Conservation (phyloP, 208 protist species). For the Crithidia sp. region DNA sequence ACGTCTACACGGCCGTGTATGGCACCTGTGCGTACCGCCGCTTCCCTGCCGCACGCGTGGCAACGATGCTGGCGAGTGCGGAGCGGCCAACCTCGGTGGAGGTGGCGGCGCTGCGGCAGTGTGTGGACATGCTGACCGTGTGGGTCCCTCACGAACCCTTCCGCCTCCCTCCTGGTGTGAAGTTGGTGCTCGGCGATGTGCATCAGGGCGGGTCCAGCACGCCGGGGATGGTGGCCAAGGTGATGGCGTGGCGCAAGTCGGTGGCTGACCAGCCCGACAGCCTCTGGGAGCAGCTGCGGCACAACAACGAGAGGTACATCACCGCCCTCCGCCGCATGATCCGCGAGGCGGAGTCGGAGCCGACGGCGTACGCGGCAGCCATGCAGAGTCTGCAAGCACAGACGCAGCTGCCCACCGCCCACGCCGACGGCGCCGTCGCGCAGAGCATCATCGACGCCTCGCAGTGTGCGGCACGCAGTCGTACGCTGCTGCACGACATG, state of each 20-base stretch:
- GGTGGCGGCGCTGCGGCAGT: conserved; percentile 50
- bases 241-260: conserved; percentile 89
- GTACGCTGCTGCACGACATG: conserved; percentile 73
- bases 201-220: conserved; percentile 93
- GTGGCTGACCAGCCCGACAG: conserved; percentile 46
- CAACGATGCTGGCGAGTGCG: conserved; percentile 53
- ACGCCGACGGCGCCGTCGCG: conserved; percentile 27
- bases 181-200: conserved; percentile 91
- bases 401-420: neutral
- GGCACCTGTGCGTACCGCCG: conserved; percentile 93
- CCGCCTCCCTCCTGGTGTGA: conserved; percentile 78
- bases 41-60: conserved; percentile 71
- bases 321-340: conserved; percentile 48
- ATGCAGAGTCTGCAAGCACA: conserved; percentile 27
- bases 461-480: conserved; percentile 45
- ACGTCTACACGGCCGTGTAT: conserved; percentile 95
- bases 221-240: conserved; percentile 94
- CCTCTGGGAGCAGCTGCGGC: conserved; percentile 73
- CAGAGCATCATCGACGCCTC: conserved; percentile 50
- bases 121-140: conserved; percentile 46
- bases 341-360: conserved; percentile 18
- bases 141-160: conserved; percentile 81
- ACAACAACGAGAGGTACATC: conserved; percentile 80
- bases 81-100: conserved; percentile 44
- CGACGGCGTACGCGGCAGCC: conserved; percentile 36